Conservation (phyloP, 1,284 basidiomycete genomes). For the Moesziomyces sp. region DNA sequence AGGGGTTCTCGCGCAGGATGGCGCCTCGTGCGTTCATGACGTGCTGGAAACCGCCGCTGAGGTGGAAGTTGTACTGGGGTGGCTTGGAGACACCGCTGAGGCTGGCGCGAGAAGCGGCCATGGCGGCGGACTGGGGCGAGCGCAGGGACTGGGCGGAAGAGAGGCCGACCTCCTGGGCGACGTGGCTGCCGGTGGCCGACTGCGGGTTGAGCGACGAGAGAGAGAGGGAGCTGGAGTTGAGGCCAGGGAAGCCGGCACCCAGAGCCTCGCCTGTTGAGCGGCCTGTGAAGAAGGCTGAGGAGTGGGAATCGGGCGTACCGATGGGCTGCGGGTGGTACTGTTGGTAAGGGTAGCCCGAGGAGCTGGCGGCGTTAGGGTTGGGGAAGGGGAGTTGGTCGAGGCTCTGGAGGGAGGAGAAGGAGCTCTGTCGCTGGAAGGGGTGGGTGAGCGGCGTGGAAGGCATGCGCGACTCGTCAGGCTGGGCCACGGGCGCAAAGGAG, state of each 20-base stretch:
- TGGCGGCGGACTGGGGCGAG: constrained; percentile 16
- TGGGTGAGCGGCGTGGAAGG: constrained; percentile 35
- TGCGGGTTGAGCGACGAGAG: constrained; percentile 49
- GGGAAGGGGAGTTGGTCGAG: constrained; percentile 46
- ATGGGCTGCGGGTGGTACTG: constrained; percentile 49
- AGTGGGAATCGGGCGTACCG: constrained; percentile 46
- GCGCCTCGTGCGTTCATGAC: constrained; percentile 90
- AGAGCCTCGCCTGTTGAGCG: constrained; percentile 30
- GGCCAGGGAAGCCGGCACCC: constrained; percentile 40
- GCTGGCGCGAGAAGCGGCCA: constrained; percentile 26
- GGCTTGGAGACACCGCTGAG: constrained; percentile 31
- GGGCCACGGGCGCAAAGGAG: constrained; percentile 47
- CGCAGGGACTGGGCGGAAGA: constrained; percentile 23
- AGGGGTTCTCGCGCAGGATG: constrained; percentile 87
- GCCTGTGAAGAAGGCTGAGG: constrained; percentile 36
- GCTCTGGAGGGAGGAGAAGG: constrained; percentile 45
- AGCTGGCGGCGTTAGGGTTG: constrained; percentile 28
- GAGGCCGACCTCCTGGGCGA: constrained; percentile 44
- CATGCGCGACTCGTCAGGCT: constrained; percentile 38
- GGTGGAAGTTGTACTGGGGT: constrained; percentile 77
- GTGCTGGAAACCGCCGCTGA: constrained; percentile 89
- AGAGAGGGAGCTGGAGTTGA: constrained; percentile 46
- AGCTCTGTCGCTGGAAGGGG: constrained; percentile 43
- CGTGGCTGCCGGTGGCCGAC: constrained; percentile 24
- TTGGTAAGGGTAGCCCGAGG: constrained; percentile 49